Base-by-base conservation (phyloP, 768 basidiomycete species). In the Melanogaster broomeanus region DNA sequence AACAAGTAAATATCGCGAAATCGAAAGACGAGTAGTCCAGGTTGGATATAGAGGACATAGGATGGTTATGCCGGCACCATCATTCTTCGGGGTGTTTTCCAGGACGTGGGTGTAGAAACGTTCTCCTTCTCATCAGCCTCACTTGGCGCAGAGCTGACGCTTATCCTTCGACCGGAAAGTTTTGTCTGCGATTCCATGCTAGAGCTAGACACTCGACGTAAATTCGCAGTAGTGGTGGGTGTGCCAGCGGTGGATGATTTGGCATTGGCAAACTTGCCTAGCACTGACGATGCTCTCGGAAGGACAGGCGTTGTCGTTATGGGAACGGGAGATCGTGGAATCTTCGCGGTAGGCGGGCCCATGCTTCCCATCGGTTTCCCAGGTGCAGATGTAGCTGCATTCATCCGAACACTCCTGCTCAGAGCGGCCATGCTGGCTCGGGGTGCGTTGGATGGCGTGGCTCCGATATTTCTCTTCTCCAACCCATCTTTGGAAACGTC, bases 61-160 rank as follows among this genome's bases (percentile, higher is more conserved):
- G 47, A 21, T 44, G 31, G 18, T 57, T 53, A 65, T 51, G 60
- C 43, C 5, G 47, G 60, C 18, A 56, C 35, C 42, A 54, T 52
- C 7, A 31, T 39, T 58, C 65, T 60, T 49, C 62, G 58, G 10
- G 45, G 44, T 10, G 44, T 41, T 42, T 56, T 64, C 42, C 31
- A n/a, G 5, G 61, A 43, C 37, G 41, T 48, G 31, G 67, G 67
- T 48, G 58, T 64, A 18, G 61, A 60, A 43, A 79, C 62, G 56
- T 86, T 86, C 69, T 85, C 83, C 69, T 85, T 86, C 62, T 85
- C 83, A 47, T 79, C 77, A 30, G 68, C 60, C 64, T 79, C 78
- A 53, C 74, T 78, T 15, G 74, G 66, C 10, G 73, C 71, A 49
- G 61, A 63, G 10, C 71, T 75, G 11, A 66, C 60, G 45, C 60